Evolutionary conservation across 2,329 filamentous ascomycete genomes (phyloP), one percentile per base, ranked within the genome.

Genomic region (Aphanocladium album): DNA sequence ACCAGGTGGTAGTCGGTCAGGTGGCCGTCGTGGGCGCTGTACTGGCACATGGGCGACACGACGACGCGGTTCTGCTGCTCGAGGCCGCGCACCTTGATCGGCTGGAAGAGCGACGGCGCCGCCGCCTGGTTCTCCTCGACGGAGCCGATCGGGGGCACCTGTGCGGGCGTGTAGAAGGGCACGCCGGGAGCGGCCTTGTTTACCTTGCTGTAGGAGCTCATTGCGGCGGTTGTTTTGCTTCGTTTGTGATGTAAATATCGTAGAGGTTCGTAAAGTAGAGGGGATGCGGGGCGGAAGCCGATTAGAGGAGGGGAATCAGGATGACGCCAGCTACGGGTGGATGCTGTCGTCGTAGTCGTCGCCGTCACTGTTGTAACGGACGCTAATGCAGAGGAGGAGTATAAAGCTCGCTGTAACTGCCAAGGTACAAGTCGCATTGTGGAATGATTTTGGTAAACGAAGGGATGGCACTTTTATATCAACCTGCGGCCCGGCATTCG

Each of bases 1-100:
- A 91, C 86, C 54, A 93, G 78, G 73, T 96, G 91, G 83, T 87
- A 96, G 71, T 89, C 82, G 1, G 89, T 93, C 64, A 88, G 78
- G 73, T 93, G 89, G 43, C 93, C 83, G 64, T 84, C 73, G 51
- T 79, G 69, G 63, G 82, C 79, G 27, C 79, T 82, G 74, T 84
- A 85, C 66, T 78, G 82, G 73, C 84, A 87, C 83, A 87, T 86
- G 60, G 85, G 84, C 57, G 81, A 79, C 53, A 85, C 82, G 55
- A 76, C 79, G 68, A 86, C 77, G 60, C 84, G 82, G 73, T 87
- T 86, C 62, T 76, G 74, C 25, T 86, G 73, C 43, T 76, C 78
- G 60, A 84, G 67, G 62, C 74, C 76, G 59, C 84, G 80, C 66
- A 85, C 81, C 60, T 72, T 77, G 63, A 86, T 73, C 12, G 84